Percentiles rank a stretch among this genome's conserved stretches.
Conservation (phyloP, 345 rosid species). For the Pistacia atlantica region DNA sequence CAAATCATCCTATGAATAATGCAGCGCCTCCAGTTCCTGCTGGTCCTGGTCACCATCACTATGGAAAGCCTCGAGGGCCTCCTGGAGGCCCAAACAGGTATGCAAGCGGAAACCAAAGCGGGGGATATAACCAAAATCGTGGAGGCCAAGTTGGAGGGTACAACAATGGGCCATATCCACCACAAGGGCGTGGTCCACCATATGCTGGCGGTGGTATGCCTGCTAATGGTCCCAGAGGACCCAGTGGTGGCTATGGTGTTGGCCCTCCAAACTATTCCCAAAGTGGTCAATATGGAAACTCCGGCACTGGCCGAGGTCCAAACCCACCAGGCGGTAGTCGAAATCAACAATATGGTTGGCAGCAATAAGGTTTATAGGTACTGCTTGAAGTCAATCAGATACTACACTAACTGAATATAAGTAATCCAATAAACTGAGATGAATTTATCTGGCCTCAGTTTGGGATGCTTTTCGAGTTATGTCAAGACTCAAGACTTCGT, state of each 20-base stretch:
- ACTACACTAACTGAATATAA: background rate
- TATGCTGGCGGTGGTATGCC: slow-evolving; percentile 66
- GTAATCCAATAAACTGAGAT: background rate
- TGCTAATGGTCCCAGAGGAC: slow-evolving; percentile 69
- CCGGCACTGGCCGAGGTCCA: slow-evolving; percentile 78
- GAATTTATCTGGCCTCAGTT: background rate
- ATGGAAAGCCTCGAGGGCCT: slow-evolving; percentile 51
- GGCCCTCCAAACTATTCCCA: slow-evolving; percentile 81
- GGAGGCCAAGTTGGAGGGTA: slow-evolving; percentile 63
- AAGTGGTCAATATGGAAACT: slow-evolving; percentile 72
- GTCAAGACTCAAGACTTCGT: background rate
- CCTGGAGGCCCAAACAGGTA: slow-evolving; percentile 79
- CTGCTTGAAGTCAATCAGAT: background rate
- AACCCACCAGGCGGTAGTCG: slow-evolving; percentile 86
- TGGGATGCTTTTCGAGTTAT: background rate
- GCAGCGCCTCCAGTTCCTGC: slow-evolving; percentile 48
- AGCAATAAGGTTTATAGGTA: slow-evolving; percentile 29
- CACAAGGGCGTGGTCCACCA: slow-evolving; percentile 82
- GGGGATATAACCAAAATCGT: slow-evolving; percentile 53
- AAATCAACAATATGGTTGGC: slow-evolving; percentile 87
- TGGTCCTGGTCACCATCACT: slow-evolving; percentile 52
- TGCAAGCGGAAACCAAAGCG: slow-evolving; percentile 65
- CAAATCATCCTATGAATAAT: slow-evolving; percentile 47
- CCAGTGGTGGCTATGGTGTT: slow-evolving; percentile 65
- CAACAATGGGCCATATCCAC: slow-evolving; percentile 74